Percentiles rank a stretch among this genome's conserved stretches.
phyloP scores from a whole-genome alignment of 208 protist genomes.

The Porcisia deanei region DNA sequence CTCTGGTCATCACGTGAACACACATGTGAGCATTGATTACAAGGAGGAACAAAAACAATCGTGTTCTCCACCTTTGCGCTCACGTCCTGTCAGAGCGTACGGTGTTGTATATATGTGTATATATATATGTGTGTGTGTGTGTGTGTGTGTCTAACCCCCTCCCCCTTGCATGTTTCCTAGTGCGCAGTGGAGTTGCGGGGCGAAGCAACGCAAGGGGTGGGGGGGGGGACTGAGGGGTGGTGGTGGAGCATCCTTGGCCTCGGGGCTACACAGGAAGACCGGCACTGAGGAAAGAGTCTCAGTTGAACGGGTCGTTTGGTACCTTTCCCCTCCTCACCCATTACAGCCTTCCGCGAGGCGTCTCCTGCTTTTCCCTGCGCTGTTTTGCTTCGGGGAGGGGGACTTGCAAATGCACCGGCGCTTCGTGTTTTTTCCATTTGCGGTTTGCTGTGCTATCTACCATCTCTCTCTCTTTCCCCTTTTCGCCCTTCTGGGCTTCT shows the following conservation, averaged over 20 bases:
- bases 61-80: neutral
- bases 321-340: too few species aligned
- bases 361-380: neutral
- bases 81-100: neutral
- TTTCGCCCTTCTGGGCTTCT: neutral
- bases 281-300: neutral
- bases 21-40: too few species aligned
- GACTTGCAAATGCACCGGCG: neutral
- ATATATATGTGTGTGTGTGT: slow-evolving; percentile 13
- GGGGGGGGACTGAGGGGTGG: neutral
- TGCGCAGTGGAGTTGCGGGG: neutral
- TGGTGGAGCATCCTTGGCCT: too few species aligned
- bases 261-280: neutral
- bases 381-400: neutral
- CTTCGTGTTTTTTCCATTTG: neutral
- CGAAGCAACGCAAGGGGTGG: too few species aligned
- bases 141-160: neutral
- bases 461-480: neutral
- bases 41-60: neutral
- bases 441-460: neutral
- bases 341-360: neutral
- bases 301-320: neutral
- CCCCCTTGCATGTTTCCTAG: neutral
- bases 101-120: neutral
- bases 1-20: too few species aligned